These are phyloP conservation scores for Solanum tacnaense DNA, from an alignment of 257 asterid species.

Conservation along the genomic window DNA sequence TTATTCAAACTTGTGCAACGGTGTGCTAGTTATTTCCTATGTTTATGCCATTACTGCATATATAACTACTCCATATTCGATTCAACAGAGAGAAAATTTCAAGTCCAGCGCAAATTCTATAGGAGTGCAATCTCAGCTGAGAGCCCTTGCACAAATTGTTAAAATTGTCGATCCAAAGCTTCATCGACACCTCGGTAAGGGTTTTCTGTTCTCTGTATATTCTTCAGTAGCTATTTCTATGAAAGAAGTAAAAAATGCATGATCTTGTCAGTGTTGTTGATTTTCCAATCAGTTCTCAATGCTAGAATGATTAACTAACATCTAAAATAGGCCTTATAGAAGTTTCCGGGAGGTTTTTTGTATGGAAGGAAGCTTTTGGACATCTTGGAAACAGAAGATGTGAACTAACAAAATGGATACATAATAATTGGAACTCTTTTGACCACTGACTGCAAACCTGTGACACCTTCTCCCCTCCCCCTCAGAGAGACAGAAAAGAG, in stretches of 20 bases:
- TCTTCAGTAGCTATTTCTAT: neutral
- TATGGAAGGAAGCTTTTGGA: neutral
- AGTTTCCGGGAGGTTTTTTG: neutral
- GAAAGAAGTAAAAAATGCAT: neutral
- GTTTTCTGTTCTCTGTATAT: constrained; percentile 2
- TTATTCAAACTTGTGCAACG: neutral
- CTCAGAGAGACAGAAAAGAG: neutral
- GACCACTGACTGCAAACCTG: neutral
- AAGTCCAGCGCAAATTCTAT: constrained; percentile 62
- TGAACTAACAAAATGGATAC: neutral
- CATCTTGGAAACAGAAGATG: neutral
- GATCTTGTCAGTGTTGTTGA: neutral
- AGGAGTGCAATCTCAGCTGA: constrained; percentile 89
- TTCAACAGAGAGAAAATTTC: constrained; percentile 73
- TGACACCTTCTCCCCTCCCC: neutral
- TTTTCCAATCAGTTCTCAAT: neutral
- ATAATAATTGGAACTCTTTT: neutral
- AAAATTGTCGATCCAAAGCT: constrained; percentile 85
- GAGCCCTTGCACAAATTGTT: constrained; percentile 68
- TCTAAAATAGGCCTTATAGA: neutral
- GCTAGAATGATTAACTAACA: neutral
- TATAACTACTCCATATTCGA: constrained; percentile 3
- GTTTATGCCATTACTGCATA: neutral
- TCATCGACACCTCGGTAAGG: constrained; percentile 84
- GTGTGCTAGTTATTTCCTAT: neutral